phyloP scores from a whole-genome alignment of 352 stramenopile genomes.

The Phytopythium aichiense region DNA sequence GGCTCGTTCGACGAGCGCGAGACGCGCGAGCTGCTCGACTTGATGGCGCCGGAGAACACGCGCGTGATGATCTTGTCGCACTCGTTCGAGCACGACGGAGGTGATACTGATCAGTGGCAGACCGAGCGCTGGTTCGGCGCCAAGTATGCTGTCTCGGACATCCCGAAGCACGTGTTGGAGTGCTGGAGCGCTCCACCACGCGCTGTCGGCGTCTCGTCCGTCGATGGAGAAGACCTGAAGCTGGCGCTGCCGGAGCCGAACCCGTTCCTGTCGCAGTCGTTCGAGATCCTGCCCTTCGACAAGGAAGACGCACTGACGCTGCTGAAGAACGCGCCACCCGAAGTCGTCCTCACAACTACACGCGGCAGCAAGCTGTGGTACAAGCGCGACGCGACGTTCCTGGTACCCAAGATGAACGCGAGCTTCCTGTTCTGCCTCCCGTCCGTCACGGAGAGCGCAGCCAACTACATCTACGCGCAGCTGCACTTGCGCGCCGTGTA shows the following conservation, averaged over 20 bases:
- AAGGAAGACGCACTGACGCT: conserved; percentile 5
- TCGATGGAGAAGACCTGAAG: not conserved
- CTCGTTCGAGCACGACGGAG: conserved; percentile 25
- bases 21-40: conserved; percentile 24
- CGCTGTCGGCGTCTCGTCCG: not conserved
- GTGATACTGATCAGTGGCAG: conserved; percentile 4
- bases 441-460: conserved; percentile 32
- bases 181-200: conserved; percentile 15
- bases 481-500: conserved; percentile 66
- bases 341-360: conserved; percentile 28
- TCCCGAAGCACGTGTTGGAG: conserved; percentile 20
- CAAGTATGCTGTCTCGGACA: conserved; percentile 38
- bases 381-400: conserved; percentile 62
- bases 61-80: conserved; percentile 56
- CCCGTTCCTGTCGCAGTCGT: conserved; percentile 63
- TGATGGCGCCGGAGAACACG: conserved; percentile 51
- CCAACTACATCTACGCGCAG: conserved; percentile 51
- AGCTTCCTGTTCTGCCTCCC: conserved; percentile 62
- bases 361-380: conserved; percentile 66
- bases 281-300: conserved; percentile 36
- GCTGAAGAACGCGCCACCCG: conserved; percentile 18
- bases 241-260: conserved; percentile 32
- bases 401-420: conserved; percentile 62
- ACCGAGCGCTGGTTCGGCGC: conserved; percentile 61
- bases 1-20: conserved; percentile 32